phyloP scores from a whole-genome alignment of 148 eudicot genomes.

The Rhododendron simsii region DNA sequence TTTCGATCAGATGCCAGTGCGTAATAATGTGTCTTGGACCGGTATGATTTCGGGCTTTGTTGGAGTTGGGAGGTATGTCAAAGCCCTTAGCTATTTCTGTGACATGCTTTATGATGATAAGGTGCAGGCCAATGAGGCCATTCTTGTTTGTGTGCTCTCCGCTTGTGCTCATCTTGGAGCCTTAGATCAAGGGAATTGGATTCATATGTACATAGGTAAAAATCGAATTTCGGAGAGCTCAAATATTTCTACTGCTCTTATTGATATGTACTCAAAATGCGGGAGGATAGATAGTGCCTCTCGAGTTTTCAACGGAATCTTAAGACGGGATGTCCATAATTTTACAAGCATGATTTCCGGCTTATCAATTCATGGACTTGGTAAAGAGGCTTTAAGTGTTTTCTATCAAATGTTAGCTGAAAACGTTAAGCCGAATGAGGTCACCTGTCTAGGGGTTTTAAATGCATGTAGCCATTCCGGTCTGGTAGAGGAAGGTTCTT shows the following conservation, averaged over 20 bases:
- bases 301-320: slow-evolving; percentile 24
- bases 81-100: slow-evolving; percentile 50
- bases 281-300: slow-evolving; percentile 44
- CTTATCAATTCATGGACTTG: slow-evolving; percentile 48
- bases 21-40: slow-evolving; percentile 72
- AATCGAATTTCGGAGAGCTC: slow-evolving; percentile 22
- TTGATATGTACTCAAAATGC: slow-evolving; percentile 60
- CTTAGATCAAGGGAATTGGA: slow-evolving; percentile 46
- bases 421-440: slow-evolving; percentile 40
- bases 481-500: slow-evolving; percentile 38
- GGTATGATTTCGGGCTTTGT: slow-evolving; percentile 71
- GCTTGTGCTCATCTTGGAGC: slow-evolving; percentile 63
- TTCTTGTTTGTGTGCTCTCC: slow-evolving; percentile 49
- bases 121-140: slow-evolving; percentile 50
- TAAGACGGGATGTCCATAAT: slow-evolving; percentile 35
- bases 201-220: slow-evolving; percentile 32
- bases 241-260: slow-evolving; percentile 45
- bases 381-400: slow-evolving; percentile 39
- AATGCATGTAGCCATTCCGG: slow-evolving; percentile 59
- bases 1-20: slow-evolving; percentile 46
- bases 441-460: slow-evolving; percentile 39
- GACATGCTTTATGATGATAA: slow-evolving; percentile 30
- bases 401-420: slow-evolving; percentile 40
- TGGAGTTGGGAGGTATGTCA: slow-evolving; percentile 37
- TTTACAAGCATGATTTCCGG: slow-evolving; percentile 55